Evolutionary conservation across 2,329 filamentous ascomycete genomes (phyloP), one percentile per base, ranked within the genome.

Genomic region (Nigrograna mackinnonii): DNA sequence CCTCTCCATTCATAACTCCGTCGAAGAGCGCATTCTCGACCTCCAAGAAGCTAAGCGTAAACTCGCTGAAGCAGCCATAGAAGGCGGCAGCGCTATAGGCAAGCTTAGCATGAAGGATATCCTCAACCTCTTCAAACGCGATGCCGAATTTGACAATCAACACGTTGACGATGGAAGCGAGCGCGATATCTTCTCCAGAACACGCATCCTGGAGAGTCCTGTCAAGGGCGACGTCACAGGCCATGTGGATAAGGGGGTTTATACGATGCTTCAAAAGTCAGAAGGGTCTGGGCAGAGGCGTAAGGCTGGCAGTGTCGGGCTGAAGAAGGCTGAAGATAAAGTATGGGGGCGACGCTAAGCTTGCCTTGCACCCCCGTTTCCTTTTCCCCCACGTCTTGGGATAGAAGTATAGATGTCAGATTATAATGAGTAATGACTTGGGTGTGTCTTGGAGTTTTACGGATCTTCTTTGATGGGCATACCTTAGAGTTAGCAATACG

Each of bases 71-170:
- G 85, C 91, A 48, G 89, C 94, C 11, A 94, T 99, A 44, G 94
- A 96, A 68, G 84, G 85, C 49, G 85, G 84, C 52, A 87, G 84
- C 62, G 88, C 86, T 46, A 82, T 84, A 13, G 83, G 88, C 64
- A 96, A 96, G 73, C 77, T 99, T 37, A 89, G 86, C 35, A 85
- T 97, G 82, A 86, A 91, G 64, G 94, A 99, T 70, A 95, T 99
- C 67, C 79, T 99, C 68, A 85, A 89, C 37, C 79, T 99, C 43
- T 99, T 99, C 74, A 84, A 83, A 49, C 83, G 84, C 21, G 85
- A 89, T 58, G 80, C 79, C 0, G 80, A 83, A 52, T 65, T 68
- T 26, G 71, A 74, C 34, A 69, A 71, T 22, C 70, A 71, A 16
- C 64, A 71, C 37, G 72, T 69, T 19, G 69, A 73, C 30, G 66